Evolutionary conservation across 768 basidiomycete genomes (phyloP).

Genomic region (Ramaria rubella): DNA sequence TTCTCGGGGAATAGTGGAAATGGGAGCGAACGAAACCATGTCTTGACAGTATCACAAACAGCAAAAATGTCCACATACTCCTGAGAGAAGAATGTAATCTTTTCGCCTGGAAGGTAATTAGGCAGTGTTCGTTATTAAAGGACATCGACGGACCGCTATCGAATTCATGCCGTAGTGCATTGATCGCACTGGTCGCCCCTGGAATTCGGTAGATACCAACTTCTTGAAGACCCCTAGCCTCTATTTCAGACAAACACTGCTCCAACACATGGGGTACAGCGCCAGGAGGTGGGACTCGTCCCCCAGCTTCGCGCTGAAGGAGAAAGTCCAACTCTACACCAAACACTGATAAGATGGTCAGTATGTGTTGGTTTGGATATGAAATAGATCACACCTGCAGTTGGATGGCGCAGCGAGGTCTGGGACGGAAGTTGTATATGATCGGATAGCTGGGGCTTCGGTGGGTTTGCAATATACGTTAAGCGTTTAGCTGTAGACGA

Average conservation of each 20-base stretch:
- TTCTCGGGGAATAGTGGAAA: constrained; percentile 70
- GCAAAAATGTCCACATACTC: constrained; percentile 68
- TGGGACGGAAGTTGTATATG: constrained; percentile 60
- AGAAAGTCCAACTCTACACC: constrained; percentile 70
- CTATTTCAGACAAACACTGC: constrained; percentile 62
- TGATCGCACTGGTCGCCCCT: constrained; percentile 66
- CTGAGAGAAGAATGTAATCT: constrained; percentile 37
- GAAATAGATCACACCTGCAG: constrained; percentile 48
- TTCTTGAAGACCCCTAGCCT: constrained; percentile 69
- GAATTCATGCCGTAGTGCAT: constrained; percentile 62
- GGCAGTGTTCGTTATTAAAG: not conserved
- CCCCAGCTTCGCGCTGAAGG: constrained; percentile 55
- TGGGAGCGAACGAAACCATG: constrained; percentile 79
- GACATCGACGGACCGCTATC: constrained; percentile 48
- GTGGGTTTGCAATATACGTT: constrained; percentile 71
- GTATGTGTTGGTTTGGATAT: constrained; percentile 5
- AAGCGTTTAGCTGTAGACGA: constrained; percentile 69
- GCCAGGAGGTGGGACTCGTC: constrained; percentile 44
- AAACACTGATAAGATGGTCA: constrained; percentile 42
- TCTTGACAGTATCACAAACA: constrained; percentile 76
- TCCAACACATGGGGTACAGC: constrained; percentile 61
- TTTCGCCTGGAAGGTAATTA: constrained; percentile 39
- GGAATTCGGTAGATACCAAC: constrained; percentile 85
- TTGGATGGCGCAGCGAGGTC: constrained; percentile 60
- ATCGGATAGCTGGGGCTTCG: constrained; percentile 68